Percentiles rank a stretch among this genome's conserved stretches.
phyloP scores from a whole-genome alignment of 2,329 filamentous ascomycete genomes.

The Aspergillus novoparasiticus region DNA sequence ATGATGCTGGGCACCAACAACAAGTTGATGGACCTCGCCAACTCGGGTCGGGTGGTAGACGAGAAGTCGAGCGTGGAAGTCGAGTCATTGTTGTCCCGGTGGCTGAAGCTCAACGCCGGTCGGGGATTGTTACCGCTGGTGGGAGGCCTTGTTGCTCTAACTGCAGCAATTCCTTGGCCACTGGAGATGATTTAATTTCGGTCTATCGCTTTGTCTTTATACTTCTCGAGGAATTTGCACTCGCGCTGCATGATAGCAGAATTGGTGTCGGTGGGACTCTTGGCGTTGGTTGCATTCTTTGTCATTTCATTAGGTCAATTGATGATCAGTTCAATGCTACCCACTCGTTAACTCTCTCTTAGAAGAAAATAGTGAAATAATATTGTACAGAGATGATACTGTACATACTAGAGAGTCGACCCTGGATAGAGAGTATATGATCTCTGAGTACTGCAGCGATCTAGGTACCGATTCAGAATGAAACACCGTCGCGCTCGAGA shows the following conservation, averaged over 20 bases:
- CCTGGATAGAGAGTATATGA: not conserved
- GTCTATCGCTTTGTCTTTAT: not conserved
- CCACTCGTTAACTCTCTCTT: too few relatives aligned
- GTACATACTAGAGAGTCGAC: not conserved
- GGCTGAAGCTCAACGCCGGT: slow-evolving; percentile 18
- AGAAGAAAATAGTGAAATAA: too few relatives aligned
- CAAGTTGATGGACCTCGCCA: slow-evolving; percentile 26
- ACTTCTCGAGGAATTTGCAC: not conserved
- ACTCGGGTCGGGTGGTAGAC: slow-evolving; percentile 7
- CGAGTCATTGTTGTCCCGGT: slow-evolving; percentile 12
- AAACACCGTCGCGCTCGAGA: not conserved
- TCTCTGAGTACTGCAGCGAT: not conserved
- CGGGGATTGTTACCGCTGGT: slow-evolving; percentile 16
- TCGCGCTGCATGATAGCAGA: not conserved
- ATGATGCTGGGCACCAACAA: slow-evolving; percentile 34
- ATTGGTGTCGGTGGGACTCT: not conserved
- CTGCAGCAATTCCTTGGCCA: slow-evolving; percentile 15
- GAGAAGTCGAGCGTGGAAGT: slow-evolving; percentile 19
- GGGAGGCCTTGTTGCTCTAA: slow-evolving; percentile 17
- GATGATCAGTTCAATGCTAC: not conserved
- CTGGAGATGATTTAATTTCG: not conserved
- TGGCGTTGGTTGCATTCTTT: not conserved
- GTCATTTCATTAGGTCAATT: not conserved
- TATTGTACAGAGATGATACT: not conserved
- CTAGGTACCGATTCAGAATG: not conserved